A percentile compares a stretch with the other conserved stretches of the same genome.
Evolutionary conservation across 768 basidiomycete species (phyloP).

Genomic region (Pulveroboletus sp.): DNA sequence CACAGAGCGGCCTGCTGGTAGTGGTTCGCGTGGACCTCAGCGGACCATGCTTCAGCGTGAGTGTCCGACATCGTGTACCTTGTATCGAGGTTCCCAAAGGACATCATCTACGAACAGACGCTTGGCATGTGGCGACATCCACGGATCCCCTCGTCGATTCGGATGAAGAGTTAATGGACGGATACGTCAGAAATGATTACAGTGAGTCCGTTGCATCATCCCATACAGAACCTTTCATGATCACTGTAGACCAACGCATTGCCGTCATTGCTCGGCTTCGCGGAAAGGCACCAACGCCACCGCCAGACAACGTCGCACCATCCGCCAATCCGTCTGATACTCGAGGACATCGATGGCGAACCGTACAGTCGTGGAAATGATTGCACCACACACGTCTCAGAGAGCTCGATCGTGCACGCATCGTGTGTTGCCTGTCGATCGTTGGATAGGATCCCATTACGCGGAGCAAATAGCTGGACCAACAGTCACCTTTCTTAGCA

Average conservation of each 20-base stretch:
- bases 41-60: conserved; percentile 45
- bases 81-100: not conserved
- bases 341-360: conserved; percentile 36
- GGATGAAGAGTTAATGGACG: conserved; percentile 65
- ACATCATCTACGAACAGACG: conserved; percentile 43
- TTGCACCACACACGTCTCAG: not conserved
- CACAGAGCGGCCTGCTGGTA: conserved; percentile 17
- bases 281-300: conserved; percentile 47
- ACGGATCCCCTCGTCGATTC: conserved; percentile 68
- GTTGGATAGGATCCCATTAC: not conserved
- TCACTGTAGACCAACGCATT: conserved; percentile 43
- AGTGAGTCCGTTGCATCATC: conserved; percentile 37
- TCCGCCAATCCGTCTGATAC: conserved; percentile 14
- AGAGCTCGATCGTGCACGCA: not conserved
- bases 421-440: conserved; percentile 9
- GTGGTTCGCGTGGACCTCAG: conserved; percentile 24
- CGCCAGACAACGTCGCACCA: conserved; percentile 20
- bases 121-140: conserved; percentile 62
- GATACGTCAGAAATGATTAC: conserved; percentile 60
- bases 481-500: not conserved
- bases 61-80: conserved; percentile 4
- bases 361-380: conserved; percentile 35
- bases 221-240: not conserved
- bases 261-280: conserved; percentile 49
- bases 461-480: not conserved